Conservation (phyloP, 805 yeast species). For the Spencermartinsiella europaea region DNA sequence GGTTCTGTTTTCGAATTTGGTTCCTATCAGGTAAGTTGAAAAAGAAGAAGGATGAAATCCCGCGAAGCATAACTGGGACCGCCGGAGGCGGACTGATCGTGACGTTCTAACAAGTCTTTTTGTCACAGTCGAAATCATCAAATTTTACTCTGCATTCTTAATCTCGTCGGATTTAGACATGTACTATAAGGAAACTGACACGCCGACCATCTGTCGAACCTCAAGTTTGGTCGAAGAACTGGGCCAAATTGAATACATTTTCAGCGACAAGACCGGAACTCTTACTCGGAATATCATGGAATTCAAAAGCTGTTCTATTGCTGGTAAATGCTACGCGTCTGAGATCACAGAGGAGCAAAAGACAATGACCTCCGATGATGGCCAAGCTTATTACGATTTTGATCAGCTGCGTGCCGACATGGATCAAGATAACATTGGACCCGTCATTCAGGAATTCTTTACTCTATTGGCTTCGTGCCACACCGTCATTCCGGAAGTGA, state of each 20-base stretch:
- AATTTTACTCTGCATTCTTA: conserved; percentile 90
- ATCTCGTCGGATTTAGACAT: conserved; percentile 92
- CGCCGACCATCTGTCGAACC: conserved; percentile 93
- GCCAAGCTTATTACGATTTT: conserved; percentile 73
- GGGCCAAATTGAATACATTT: conserved; percentile 94
- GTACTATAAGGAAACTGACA: conserved; percentile 81
- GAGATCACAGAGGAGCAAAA: conserved; percentile 88
- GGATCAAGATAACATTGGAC: conserved; percentile 37
- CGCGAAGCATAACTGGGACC: no score
- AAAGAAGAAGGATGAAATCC: no score
- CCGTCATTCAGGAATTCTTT: conserved; percentile 66
- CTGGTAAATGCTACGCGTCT: conserved; percentile 81
- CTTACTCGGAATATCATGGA: conserved; percentile 95
- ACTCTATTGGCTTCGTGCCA: conserved; percentile 88
- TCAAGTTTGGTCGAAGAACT: conserved; percentile 94
- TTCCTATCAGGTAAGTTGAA: conserved; percentile 70
- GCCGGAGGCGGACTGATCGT: no score
- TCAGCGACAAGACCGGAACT: conserved; percentile 97
- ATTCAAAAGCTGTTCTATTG: conserved; percentile 88
- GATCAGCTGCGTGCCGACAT: conserved; percentile 49
- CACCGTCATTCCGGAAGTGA: conserved; percentile 91
- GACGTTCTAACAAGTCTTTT: conserved; percentile 41
- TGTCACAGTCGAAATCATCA: conserved; percentile 93
- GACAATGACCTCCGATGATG: conserved; percentile 61
- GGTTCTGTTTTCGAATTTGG: conserved; percentile 93